Conservation (phyloP, 331 rosid species). For the Telfairia occidentalis region DNA sequence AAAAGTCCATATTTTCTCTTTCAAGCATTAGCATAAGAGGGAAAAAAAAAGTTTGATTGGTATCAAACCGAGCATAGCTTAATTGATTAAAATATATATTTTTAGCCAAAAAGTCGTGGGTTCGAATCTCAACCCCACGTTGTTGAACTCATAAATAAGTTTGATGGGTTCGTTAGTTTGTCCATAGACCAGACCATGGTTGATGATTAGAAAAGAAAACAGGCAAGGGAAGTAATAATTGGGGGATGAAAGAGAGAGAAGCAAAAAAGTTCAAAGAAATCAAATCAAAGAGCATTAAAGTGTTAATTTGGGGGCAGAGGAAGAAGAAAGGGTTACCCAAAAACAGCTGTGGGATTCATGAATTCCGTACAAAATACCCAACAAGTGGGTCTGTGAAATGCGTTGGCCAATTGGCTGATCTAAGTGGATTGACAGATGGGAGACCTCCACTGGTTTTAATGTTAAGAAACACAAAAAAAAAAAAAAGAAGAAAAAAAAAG, state of each 20-base stretch:
- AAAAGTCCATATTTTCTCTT: too few relatives aligned
- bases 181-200: neutral
- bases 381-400: constrained; percentile 3
- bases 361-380: neutral
- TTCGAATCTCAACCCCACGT: too few relatives aligned
- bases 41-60: too few relatives aligned
- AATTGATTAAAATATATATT: too few relatives aligned
- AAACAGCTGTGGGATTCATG: neutral
- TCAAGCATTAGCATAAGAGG: too few relatives aligned
- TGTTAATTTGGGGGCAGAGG: neutral
- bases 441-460: neutral
- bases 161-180: too few relatives aligned
- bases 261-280: neutral
- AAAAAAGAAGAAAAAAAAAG: too few relatives aligned
- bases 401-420: neutral
- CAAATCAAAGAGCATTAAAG: neutral
- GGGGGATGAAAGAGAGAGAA: neutral
- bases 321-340: neutral
- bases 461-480: too few relatives aligned
- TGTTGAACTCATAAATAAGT: too few relatives aligned
- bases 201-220: neutral
- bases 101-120: too few relatives aligned
- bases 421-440: constrained; percentile 2
- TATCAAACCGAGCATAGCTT: too few relatives aligned
- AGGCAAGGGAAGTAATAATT: neutral